phyloP scores from a whole-genome alignment of 495 filamentous ascomycete genomes.

The Penicilliopsis zonata region DNA sequence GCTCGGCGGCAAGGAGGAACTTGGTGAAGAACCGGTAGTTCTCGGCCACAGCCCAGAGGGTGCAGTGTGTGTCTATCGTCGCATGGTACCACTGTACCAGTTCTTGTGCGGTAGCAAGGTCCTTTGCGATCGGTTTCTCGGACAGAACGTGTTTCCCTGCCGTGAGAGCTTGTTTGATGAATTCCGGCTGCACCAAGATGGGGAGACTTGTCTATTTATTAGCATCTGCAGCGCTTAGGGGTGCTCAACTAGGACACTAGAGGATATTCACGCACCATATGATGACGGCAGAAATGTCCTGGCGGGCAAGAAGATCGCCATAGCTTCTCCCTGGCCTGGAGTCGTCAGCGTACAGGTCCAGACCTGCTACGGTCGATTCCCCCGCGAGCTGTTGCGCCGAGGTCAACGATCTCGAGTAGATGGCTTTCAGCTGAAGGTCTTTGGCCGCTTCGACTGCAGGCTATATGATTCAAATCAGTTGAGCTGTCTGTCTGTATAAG shows the following conservation, averaged over 20 bases:
- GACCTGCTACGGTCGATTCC: constrained; percentile 11
- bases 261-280: constrained; percentile 37
- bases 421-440: constrained; percentile 40
- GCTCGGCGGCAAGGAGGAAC: constrained; percentile 42
- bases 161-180: constrained; percentile 35
- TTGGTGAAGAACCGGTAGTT: constrained; percentile 58
- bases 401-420: constrained; percentile 49
- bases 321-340: constrained; percentile 38
- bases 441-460: constrained; percentile 37
- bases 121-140: constrained; percentile 73
- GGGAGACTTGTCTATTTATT: constrained; percentile 46
- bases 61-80: constrained; percentile 31
- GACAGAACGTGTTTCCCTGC: constrained; percentile 72
- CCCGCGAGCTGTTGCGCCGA: constrained; percentile 32
- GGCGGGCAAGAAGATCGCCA: constrained; percentile 47
- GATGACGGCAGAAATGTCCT: constrained; percentile 57
- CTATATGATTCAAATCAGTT: too few species aligned
- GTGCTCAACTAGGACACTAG: constrained; percentile 5
- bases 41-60: constrained; percentile 58
- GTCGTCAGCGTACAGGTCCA: constrained; percentile 54
- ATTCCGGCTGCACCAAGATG: constrained; percentile 25
- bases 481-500: too few species aligned
- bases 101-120: constrained; percentile 46
- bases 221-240: constrained; percentile 31
- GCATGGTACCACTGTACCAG: constrained; percentile 50